A percentile compares a stretch with the other conserved stretches of the same genome.
Conservation (phyloP, 2,329 filamentous ascomycete species). For the Xylariomycetidae sp. region DNA sequence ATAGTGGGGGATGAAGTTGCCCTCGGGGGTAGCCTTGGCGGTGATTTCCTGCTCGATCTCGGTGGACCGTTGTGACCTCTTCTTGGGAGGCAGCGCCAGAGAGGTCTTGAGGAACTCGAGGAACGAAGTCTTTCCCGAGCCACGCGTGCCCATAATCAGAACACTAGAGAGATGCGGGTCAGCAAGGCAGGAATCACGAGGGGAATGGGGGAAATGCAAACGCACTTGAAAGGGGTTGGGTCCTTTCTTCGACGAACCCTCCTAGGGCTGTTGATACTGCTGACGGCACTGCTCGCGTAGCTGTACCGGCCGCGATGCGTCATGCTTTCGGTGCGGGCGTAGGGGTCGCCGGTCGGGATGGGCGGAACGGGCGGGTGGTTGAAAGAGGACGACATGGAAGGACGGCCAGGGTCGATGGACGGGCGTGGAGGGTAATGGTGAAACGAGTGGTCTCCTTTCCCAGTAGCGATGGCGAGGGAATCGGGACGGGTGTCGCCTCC, state of each 20-base stretch:
- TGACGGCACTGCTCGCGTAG: slow-evolving; percentile 87
- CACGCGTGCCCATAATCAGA: slow-evolving; percentile 80
- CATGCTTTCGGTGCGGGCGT: slow-evolving; percentile 87
- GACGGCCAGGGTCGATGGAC: slow-evolving; percentile 47
- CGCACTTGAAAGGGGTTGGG: slow-evolving; percentile 97
- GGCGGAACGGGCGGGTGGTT: slow-evolving; percentile 57
- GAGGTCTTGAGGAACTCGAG: slow-evolving; percentile 90
- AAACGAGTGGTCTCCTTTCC: slow-evolving; percentile 27
- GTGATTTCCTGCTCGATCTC: slow-evolving; percentile 52
- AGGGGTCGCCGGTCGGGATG: slow-evolving; percentile 64
- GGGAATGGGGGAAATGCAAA: slow-evolving; percentile 17
- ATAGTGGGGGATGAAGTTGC: slow-evolving; percentile 81
- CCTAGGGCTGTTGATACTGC: slow-evolving; percentile 87
- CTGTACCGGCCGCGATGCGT: slow-evolving; percentile 93
- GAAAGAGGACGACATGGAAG: slow-evolving; percentile 34
- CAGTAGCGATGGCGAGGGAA: slow-evolving; percentile 27
- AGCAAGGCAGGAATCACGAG: slow-evolving; percentile 5
- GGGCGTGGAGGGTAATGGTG: slow-evolving; percentile 33
- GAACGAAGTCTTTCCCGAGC: slow-evolving; percentile 92
- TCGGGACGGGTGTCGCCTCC: slow-evolving; percentile 27
- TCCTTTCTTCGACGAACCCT: slow-evolving; percentile 92
- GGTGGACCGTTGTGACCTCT: slow-evolving; percentile 50
- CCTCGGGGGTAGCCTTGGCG: slow-evolving; percentile 45
- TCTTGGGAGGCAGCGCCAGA: slow-evolving; percentile 74
- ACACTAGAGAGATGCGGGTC: slow-evolving; percentile 51